These are phyloP conservation scores for Cercospora beticola DNA, from an alignment of 2,329 filamentous ascomycete species.

Conservation along the genomic window DNA sequence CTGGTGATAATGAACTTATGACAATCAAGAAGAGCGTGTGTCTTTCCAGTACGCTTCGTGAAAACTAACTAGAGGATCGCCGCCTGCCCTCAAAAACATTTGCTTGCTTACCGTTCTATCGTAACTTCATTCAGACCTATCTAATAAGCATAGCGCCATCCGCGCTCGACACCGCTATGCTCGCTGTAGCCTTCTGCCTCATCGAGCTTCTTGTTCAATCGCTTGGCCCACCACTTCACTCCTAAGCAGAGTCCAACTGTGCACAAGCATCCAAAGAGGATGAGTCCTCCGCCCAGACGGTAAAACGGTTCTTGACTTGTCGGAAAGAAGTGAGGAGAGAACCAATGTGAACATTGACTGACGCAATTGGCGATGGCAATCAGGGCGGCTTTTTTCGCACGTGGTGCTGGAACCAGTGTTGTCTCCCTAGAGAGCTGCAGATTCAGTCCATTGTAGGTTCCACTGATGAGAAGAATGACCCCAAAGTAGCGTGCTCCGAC, in stretches of 20 bases:
- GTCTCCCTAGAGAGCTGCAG: neutral
- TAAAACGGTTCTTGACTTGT: neutral
- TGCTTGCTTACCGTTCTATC: neutral
- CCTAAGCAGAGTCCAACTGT: conserved; percentile 17
- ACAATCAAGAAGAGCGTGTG: neutral
- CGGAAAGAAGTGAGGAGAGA: conserved; percentile 44
- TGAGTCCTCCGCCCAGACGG: neutral
- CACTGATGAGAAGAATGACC: conserved; percentile 36
- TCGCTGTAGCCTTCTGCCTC: conserved; percentile 29
- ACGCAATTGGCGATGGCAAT: conserved; percentile 48
- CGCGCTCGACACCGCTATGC: conserved; percentile 33
- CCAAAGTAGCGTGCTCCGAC: conserved; percentile 37
- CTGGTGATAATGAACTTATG: neutral
- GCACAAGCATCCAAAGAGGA: neutral
- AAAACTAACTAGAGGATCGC: neutral
- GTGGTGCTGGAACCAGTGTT: conserved; percentile 41
- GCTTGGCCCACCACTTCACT: conserved; percentile 32
- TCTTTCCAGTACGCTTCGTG: neutral
- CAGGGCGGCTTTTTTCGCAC: conserved; percentile 45
- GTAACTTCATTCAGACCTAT: neutral
- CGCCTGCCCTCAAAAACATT: neutral
- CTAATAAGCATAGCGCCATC: conserved; percentile 33
- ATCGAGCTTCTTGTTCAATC: conserved; percentile 35
- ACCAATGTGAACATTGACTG: conserved; percentile 45
- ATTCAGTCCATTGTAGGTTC: conserved; percentile 38